Evolutionary conservation across 2,329 filamentous ascomycete species (phyloP).

Genomic region (Aspergillus cejpii): DNA sequence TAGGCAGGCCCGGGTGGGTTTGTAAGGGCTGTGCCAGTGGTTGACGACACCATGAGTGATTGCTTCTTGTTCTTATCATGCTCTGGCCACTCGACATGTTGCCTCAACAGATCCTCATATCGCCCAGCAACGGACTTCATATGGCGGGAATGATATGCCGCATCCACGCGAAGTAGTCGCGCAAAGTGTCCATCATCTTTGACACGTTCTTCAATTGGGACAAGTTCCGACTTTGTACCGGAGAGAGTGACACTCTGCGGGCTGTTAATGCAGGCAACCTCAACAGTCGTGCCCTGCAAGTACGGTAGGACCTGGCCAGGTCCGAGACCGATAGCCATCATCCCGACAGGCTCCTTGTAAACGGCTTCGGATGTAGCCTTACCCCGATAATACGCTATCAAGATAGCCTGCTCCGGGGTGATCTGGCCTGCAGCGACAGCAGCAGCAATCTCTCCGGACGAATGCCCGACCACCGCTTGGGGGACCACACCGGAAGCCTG

Average conservation of each 20-base stretch:
- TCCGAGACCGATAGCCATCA: background rate
- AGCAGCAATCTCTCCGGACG: constrained; percentile 23
- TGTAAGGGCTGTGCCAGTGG: background rate
- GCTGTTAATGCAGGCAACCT: constrained; percentile 2
- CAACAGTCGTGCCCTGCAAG: background rate
- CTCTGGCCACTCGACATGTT: background rate
- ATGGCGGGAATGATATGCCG: constrained; percentile 2
- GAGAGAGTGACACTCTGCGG: constrained; percentile 2
- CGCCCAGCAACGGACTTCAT: background rate
- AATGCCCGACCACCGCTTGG: constrained; percentile 20
- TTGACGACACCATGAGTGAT: background rate
- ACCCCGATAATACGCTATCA: constrained; percentile 1
- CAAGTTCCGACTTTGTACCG: background rate
- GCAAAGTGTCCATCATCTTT: background rate
- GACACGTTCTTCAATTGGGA: background rate
- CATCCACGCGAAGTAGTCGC: constrained; percentile 1
- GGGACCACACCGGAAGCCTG: constrained; percentile 13
- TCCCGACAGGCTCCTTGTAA: background rate
- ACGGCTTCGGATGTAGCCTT: background rate
- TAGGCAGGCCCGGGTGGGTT: background rate
- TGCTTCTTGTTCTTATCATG: background rate
- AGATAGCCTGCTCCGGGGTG: constrained; percentile 2
- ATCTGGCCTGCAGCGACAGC: constrained; percentile 18
- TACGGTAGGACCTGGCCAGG: background rate
- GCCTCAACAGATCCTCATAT: background rate